These are phyloP conservation scores for Tricholoma hemisulphureum DNA, from an alignment of 768 basidiomycete species.

Conservation along the genomic window DNA sequence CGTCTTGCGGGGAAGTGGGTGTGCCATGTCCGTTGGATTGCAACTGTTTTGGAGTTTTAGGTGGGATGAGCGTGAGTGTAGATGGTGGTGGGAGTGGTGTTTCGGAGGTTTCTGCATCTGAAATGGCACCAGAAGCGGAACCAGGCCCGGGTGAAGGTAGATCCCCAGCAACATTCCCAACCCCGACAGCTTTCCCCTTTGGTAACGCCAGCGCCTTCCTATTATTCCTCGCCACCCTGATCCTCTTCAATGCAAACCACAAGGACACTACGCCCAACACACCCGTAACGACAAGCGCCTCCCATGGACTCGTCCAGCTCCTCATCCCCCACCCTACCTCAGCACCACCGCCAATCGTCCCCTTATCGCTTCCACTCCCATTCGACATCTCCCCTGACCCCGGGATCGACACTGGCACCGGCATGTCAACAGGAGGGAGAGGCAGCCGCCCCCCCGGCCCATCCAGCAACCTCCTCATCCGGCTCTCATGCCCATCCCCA, in stretches of 20 bases:
- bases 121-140: background rate
- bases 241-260: slow-evolving; percentile 31
- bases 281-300: slow-evolving; percentile 23
- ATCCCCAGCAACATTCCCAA: background rate
- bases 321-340: background rate
- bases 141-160: background rate
- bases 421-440: no score
- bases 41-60: background rate
- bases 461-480: slow-evolving; percentile 56
- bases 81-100: background rate
- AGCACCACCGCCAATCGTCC: background rate
- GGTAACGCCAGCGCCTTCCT: background rate
- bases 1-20: background rate
- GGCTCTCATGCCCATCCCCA: slow-evolving; percentile 43
- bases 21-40: background rate
- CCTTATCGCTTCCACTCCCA: background rate
- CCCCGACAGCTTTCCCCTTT: no score
- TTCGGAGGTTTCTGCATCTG: background rate
- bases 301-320: slow-evolving; percentile 23
- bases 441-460: slow-evolving; percentile 40
- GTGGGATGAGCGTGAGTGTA: no score
- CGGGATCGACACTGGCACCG: no score
- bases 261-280: slow-evolving; percentile 28
- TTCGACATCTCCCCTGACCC: background rate
- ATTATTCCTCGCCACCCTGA: slow-evolving; percentile 10